Evolutionary conservation across 2,329 filamentous ascomycete species (phyloP).

Genomic region (Hawksworthiomyces lignivorus): DNA sequence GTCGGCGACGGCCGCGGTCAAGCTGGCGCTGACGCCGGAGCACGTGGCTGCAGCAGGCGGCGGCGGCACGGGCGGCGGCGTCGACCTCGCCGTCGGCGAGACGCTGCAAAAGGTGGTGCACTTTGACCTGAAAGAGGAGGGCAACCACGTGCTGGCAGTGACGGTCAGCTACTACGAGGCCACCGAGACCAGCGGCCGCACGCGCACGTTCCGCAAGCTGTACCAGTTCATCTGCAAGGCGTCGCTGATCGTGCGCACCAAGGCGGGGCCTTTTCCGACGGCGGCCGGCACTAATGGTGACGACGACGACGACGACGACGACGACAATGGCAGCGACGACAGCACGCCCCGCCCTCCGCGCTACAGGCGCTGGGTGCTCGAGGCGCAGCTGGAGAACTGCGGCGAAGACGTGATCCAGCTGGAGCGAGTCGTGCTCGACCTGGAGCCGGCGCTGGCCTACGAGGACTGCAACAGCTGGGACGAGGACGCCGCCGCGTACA

Average conservation of each 20-base stretch:
- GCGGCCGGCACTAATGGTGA: too few relatives aligned
- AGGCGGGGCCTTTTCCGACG: constrained; percentile 54
- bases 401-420: constrained; percentile 76
- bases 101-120: constrained; percentile 75
- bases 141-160: constrained; percentile 85
- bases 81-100: constrained; percentile 51
- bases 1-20: constrained; percentile 37
- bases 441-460: constrained; percentile 42
- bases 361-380: constrained; percentile 61
- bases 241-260: constrained; percentile 83
- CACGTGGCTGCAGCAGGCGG: constrained; percentile 8
- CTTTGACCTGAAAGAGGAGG: constrained; percentile 89
- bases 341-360: constrained; percentile 26
- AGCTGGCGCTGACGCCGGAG: constrained; percentile 50
- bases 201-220: constrained; percentile 84
- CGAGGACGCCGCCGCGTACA: constrained; percentile 5
- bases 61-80: constrained; percentile 19
- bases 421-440: constrained; percentile 53
- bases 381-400: constrained; percentile 93
- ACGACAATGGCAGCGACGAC: constrained; percentile 1
- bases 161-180: constrained; percentile 93
- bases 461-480: constrained; percentile 41
- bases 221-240: constrained; percentile 96
- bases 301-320: not conserved
- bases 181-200: constrained; percentile 58